phyloP scores from a whole-genome alignment of 1,284 basidiomycete species.

The Trametes hirsuta region DNA sequence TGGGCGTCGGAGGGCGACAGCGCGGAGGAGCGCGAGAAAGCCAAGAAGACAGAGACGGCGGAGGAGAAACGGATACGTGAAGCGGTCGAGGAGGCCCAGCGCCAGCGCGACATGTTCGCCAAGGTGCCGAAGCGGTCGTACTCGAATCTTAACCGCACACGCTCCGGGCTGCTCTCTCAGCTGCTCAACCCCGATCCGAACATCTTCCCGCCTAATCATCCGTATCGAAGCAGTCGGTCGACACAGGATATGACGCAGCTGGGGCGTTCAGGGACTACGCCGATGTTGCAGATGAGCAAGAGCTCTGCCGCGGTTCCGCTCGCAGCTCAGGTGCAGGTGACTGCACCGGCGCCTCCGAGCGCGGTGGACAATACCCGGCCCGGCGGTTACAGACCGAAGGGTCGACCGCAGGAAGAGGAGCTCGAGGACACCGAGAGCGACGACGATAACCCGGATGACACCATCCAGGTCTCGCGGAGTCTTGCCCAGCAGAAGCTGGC shows the following conservation, averaged over 20 bases:
- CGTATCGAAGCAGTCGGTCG: constrained; percentile 56
- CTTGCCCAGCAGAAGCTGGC: constrained; percentile 65
- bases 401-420: constrained; percentile 67
- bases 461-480: constrained; percentile 59
- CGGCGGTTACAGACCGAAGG: constrained; percentile 59
- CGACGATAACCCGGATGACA: constrained; percentile 48
- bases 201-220: constrained; percentile 61
- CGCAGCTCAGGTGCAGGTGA: constrained; percentile 58
- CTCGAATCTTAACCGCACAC: constrained; percentile 56
- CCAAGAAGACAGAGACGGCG: constrained; percentile 30
- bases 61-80: constrained; percentile 42
- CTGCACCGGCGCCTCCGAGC: constrained; percentile 16
- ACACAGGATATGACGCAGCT: constrained; percentile 49
- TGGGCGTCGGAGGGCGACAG: constrained; percentile 60
- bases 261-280: constrained; percentile 15
- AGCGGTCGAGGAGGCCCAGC: constrained; percentile 64
- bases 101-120: constrained; percentile 76
- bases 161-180: constrained; percentile 64
- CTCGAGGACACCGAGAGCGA: constrained; percentile 71
- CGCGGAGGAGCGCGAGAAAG: constrained; percentile 33
- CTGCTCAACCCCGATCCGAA: constrained; percentile 71
- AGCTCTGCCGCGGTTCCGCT: constrained; percentile 67
- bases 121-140: constrained; percentile 74
- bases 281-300: constrained; percentile 57
- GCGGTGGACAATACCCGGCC: constrained; percentile 17